Percentiles rank a stretch among this genome's conserved stretches.
Evolutionary conservation across 2,329 filamentous ascomycete genomes (phyloP).

Genomic region (Plenodomus tracheiphilus): DNA sequence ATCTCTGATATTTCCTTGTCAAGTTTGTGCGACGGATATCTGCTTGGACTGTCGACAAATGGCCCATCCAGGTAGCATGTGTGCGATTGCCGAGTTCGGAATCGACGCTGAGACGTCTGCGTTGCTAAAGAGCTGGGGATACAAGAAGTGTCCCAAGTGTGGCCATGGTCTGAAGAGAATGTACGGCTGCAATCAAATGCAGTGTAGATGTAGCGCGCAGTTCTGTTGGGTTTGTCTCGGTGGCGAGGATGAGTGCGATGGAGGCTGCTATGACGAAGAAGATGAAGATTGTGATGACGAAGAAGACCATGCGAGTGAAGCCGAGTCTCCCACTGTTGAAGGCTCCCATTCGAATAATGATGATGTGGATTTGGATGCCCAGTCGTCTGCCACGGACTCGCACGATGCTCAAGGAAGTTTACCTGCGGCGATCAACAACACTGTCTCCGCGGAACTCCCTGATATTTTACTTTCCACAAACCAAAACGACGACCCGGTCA

Average conservation of each 20-base stretch:
- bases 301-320: too few relatives aligned
- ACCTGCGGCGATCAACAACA: too few relatives aligned
- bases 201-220: constrained; percentile 54
- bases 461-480: not conserved
- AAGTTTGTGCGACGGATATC: constrained; percentile 48
- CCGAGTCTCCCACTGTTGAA: too few relatives aligned
- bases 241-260: constrained; percentile 38
- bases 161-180: constrained; percentile 52
- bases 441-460: too few relatives aligned
- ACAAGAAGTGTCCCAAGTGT: constrained; percentile 57
- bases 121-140: constrained; percentile 49
- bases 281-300: constrained; percentile 29
- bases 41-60: constrained; percentile 51
- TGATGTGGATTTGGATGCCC: too few relatives aligned
- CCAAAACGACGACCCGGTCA: not conserved
- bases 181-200: constrained; percentile 54
- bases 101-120: constrained; percentile 42
- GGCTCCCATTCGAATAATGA: too few relatives aligned
- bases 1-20: constrained; percentile 45
- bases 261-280: constrained; percentile 23
- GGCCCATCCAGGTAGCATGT: constrained; percentile 45
- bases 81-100: constrained; percentile 36
- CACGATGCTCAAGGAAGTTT: too few relatives aligned
- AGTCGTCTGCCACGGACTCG: too few relatives aligned
- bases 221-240: constrained; percentile 54